phyloP scores from a whole-genome alignment of 1,284 basidiomycete genomes.

The Chiua sp. region DNA sequence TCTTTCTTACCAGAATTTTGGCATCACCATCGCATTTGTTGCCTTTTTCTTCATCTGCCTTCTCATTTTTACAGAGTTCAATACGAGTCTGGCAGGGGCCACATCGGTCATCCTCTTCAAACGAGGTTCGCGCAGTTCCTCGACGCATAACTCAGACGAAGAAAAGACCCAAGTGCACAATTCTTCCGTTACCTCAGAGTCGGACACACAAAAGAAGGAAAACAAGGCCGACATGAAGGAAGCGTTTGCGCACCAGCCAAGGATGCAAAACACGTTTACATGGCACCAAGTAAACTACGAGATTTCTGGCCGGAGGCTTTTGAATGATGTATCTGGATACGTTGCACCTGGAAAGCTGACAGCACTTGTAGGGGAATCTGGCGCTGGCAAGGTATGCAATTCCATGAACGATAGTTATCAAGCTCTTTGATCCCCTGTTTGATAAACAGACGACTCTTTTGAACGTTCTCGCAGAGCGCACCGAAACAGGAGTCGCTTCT shows the following conservation, averaged over 20 bases:
- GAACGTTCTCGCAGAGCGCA: conserved; percentile 84
- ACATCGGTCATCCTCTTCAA: conserved; percentile 49
- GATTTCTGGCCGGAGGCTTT: conserved; percentile 62
- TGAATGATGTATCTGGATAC: conserved; percentile 85
- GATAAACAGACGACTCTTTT: conserved; percentile 70
- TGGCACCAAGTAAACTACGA: conserved; percentile 69
- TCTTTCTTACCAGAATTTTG: conserved; percentile 50
- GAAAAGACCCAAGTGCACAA: conserved; percentile 33
- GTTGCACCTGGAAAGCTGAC: conserved; percentile 84
- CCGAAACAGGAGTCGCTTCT: conserved; percentile 79
- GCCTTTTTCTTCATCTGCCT: conserved; percentile 53
- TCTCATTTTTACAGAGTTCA: conserved; percentile 58
- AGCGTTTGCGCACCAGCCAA: conserved; percentile 23
- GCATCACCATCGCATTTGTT: conserved; percentile 58
- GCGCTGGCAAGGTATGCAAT: conserved; percentile 71
- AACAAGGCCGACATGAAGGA: conserved; percentile 10
- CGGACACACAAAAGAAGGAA: conserved; percentile 8
- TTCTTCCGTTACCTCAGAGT: conserved; percentile 37
- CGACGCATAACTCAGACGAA: conserved; percentile 19
- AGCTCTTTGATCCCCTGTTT: background rate
- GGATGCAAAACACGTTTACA: conserved; percentile 52
- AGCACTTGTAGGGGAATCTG: conserved; percentile 82
- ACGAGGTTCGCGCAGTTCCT: conserved; percentile 37
- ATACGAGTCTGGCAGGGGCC: conserved; percentile 39
- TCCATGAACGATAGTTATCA: background rate